Conservation (phyloP, 2,329 filamentous ascomycete genomes). For the Pseudogymnoascus sp. region DNA sequence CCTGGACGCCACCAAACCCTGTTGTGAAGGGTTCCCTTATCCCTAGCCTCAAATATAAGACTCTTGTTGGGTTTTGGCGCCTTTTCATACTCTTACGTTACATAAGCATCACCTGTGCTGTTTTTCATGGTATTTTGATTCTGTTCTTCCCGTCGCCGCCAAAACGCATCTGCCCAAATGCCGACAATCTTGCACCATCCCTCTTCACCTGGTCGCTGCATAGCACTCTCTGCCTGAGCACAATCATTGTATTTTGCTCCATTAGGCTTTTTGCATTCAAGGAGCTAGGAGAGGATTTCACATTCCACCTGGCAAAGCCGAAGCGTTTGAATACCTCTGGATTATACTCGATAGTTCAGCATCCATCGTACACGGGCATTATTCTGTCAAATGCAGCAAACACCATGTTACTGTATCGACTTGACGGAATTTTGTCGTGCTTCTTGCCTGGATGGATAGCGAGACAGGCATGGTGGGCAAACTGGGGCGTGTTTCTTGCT, state of each 20-base stretch:
- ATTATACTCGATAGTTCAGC: conserved; percentile 10
- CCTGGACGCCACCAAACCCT: background rate
- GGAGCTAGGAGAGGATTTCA: conserved; percentile 43
- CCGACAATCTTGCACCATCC: background rate
- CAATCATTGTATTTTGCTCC: conserved; percentile 20
- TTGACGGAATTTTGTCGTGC: conserved; percentile 34
- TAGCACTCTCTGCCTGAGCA: conserved; percentile 14
- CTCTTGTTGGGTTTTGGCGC: background rate
- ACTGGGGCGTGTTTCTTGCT: conserved; percentile 12
- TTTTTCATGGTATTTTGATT: background rate
- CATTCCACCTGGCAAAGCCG: conserved; percentile 41
- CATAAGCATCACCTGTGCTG: background rate
- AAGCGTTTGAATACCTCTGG: conserved; percentile 20
- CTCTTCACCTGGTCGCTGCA: conserved; percentile 24
- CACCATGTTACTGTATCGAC: conserved; percentile 28
- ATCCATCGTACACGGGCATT: conserved; percentile 27
- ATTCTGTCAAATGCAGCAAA: conserved; percentile 29
- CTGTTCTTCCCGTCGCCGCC: background rate
- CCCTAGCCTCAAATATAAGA: background rate
- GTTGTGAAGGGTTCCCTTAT: background rate
- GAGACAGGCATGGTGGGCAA: conserved; percentile 9
- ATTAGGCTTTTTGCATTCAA: conserved; percentile 34
- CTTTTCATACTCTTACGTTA: background rate
- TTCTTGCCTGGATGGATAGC: conserved; percentile 25
- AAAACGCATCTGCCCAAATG: background rate